Base-by-base conservation (phyloP, 2,329 filamentous ascomycete species). In the Pezicula radicicola region DNA sequence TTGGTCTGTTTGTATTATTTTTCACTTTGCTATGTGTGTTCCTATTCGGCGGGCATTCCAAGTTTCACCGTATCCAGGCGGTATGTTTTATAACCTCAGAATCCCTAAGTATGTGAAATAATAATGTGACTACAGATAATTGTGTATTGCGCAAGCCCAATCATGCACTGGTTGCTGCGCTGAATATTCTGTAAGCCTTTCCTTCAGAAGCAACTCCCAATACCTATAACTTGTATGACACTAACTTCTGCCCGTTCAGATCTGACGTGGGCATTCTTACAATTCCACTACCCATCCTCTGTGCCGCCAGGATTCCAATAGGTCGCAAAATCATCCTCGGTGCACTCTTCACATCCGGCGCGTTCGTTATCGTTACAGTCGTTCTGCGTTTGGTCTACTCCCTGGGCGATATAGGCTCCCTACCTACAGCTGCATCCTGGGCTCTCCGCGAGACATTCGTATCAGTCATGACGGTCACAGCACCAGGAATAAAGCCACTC, bases 391-490 rank as follows among this genome's bases (percentile, higher is more conserved):
- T 41, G 6, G 4, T 42, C 12, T 42, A 42, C 27, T 42, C 47
- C n/a, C 36, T 49, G 4, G 47, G 37, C n/a, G 21, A 13, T 3
- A 43, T 42, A 4, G n/a, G 19, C 4, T 18, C 41, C 16, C 18
- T 49, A 4, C 37, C 37, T 6, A 21, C 25, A 25, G 37, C 47
- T 5, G 19, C 37, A 9, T 28, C 30, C 9, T 49, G 47, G 47
- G 47, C 39, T 10, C n/a, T 43, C 6, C 47, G 47, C 37, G 47
- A 49, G 18, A 49, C 47, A 4, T 49, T 49, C 12, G 37, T 49
- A 28, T 40, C 47, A 10, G 37, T 49, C 5, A 25, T 49, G 9
- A 42, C 47, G 12, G 39, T 49, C 18, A 42, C 47, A 27, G 39
- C 47, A 0, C 47, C 47, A 7, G 47, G 37, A 8, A 49, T 49